Conservation (phyloP, 371 early-diverging fungal species). For the Lichtheimia ornata region DNA sequence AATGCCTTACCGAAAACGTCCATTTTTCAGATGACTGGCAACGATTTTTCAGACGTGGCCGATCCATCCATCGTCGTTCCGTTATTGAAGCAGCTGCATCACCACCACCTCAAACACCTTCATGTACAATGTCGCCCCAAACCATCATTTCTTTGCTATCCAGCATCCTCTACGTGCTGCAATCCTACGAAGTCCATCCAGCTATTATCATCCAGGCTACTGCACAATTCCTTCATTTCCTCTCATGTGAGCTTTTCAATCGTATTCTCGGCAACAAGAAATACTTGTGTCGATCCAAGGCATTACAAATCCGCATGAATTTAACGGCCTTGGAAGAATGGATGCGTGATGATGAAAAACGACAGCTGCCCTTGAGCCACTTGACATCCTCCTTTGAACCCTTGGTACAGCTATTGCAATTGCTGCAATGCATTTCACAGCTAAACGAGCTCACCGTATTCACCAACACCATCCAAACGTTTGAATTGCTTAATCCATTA, state of each 20-base stretch:
- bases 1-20: conserved; percentile 63
- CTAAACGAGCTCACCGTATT: conserved; percentile 67
- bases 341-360: conserved; percentile 53
- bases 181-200: conserved; percentile 67
- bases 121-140: conserved; percentile 50
- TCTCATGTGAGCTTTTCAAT: conserved; percentile 82
- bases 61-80: conserved; percentile 8
- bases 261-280: conserved; percentile 73
- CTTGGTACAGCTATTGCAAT: conserved; percentile 77
- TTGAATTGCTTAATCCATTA: conserved; percentile 67
- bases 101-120: conserved; percentile 6
- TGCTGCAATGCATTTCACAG: conserved; percentile 80
- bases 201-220: conserved; percentile 71
- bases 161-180: conserved; percentile 60
- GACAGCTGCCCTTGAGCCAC: conserved; percentile 1
- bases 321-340: conserved; percentile 81
- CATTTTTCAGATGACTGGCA: conserved; percentile 68
- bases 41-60: conserved; percentile 38
- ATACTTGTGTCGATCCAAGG: conserved; percentile 77
- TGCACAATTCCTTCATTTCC: conserved; percentile 72
- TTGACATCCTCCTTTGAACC: conserved; percentile 60
- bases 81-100: conserved; percentile 2
- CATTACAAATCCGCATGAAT: conserved; percentile 86
- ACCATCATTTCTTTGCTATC: conserved; percentile 66
- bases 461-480: conserved; percentile 68